Evolutionary conservation across 805 yeast species (phyloP).

Genomic region (Saccharomycopsis malanga): DNA sequence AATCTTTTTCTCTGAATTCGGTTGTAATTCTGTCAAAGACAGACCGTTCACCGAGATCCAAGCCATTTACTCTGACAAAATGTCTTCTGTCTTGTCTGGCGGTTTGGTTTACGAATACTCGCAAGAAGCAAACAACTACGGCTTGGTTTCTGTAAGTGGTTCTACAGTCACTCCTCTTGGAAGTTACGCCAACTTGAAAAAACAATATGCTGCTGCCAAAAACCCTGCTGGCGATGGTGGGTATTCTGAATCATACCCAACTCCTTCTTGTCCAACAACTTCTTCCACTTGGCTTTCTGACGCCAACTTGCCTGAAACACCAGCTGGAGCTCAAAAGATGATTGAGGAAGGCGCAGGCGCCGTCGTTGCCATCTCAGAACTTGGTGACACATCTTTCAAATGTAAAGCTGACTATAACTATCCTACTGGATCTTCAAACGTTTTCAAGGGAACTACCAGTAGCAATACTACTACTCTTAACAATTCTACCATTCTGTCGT

Average conservation of each 20-base stretch:
- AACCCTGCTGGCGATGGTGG: conserved; percentile 50
- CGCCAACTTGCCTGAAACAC: conserved; percentile 46
- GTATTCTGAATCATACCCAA: conserved; percentile 30
- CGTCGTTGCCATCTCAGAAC: conserved; percentile 35
- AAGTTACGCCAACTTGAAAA: conserved; percentile 50
- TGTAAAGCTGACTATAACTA: conserved; percentile 30
- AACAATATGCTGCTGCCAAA: conserved; percentile 35
- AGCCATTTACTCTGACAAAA: conserved; percentile 63
- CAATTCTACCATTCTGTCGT: neutral
- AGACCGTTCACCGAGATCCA: conserved; percentile 79
- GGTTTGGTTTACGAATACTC: conserved; percentile 91
- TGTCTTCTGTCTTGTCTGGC: conserved; percentile 86
- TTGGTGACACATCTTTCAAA: conserved; percentile 31
- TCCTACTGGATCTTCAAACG: conserved; percentile 10
- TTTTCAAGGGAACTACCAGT: neutral
- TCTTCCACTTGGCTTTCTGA: conserved; percentile 9
- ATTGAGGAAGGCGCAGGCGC: conserved; percentile 58
- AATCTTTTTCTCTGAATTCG: conserved; percentile 76
- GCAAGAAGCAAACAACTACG: conserved; percentile 70
- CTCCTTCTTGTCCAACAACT: conserved; percentile 39
- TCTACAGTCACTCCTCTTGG: conserved; percentile 27
- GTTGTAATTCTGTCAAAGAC: conserved; percentile 61
- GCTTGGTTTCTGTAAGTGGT: conserved; percentile 58
- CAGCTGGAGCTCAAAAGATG: conserved; percentile 61
- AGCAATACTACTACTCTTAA: neutral